phyloP scores from a whole-genome alignment of 768 basidiomycete species.

The Rubroboletus pulcherrimus region DNA sequence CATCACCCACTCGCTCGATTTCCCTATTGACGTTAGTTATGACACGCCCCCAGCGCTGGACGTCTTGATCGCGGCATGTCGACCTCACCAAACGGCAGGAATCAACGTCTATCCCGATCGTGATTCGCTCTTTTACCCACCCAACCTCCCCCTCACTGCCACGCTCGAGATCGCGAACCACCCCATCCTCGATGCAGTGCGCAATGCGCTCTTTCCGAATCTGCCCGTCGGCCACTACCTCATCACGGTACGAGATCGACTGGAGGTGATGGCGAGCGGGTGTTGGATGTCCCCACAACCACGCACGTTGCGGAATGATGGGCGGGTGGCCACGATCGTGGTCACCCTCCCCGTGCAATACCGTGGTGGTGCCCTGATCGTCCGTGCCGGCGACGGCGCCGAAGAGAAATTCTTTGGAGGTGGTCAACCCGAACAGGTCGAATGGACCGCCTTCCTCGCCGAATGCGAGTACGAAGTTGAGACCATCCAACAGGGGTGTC shows the following conservation, averaged over 20 bases:
- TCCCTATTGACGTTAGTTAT: slow-evolving; percentile 74
- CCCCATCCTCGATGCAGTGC: slow-evolving; percentile 76
- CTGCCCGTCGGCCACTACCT: slow-evolving; percentile 69
- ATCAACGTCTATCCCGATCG: slow-evolving; percentile 51
- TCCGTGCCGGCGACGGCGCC: slow-evolving; percentile 51
- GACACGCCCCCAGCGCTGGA: slow-evolving; percentile 75
- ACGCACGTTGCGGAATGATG: slow-evolving; percentile 54
- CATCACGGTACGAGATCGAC: slow-evolving; percentile 59
- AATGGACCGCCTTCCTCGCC: slow-evolving; percentile 73
- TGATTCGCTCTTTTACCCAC: slow-evolving; percentile 70
- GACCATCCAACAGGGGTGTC: slow-evolving; percentile 64
- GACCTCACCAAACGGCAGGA: slow-evolving; percentile 56
- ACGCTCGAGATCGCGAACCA: slow-evolving; percentile 80
- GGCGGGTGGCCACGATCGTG: slow-evolving; percentile 66
- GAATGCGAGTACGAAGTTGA: slow-evolving; percentile 78
- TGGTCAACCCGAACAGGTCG: slow-evolving; percentile 62
- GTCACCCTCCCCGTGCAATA: slow-evolving; percentile 74
- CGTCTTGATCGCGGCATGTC: slow-evolving; percentile 71
- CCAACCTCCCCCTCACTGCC: slow-evolving; percentile 66
- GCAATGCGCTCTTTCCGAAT: slow-evolving; percentile 66
- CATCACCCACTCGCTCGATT: slow-evolving; percentile 76
- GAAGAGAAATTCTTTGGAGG: slow-evolving; percentile 63
- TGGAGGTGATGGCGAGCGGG: slow-evolving; percentile 65
- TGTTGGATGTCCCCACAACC: slow-evolving; percentile 56
- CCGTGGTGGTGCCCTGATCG: slow-evolving; percentile 61